A percentile compares a stretch with the other conserved stretches of the same genome.
Evolutionary conservation across 2,329 filamentous ascomycete species (phyloP).

Genomic region (Hymenoscyphus infarciens): DNA sequence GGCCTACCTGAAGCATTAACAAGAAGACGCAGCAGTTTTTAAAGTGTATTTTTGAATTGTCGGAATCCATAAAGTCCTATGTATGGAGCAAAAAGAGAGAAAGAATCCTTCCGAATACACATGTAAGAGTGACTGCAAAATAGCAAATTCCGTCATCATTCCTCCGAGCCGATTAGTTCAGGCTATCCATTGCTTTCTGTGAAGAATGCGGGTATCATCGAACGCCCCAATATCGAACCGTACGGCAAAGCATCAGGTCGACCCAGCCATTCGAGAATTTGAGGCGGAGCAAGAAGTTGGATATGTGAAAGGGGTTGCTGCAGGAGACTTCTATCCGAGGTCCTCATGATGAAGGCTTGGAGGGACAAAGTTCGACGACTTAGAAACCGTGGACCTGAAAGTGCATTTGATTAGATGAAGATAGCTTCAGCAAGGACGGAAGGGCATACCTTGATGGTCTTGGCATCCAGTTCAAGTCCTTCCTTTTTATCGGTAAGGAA

Average conservation of each 20-base stretch:
- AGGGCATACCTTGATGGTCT: conserved; percentile 82
- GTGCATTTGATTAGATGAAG: conserved; percentile 12
- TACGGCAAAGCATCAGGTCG: conserved; percentile 25
- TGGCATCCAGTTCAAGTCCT: conserved; percentile 87
- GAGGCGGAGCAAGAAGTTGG: conserved; percentile 34
- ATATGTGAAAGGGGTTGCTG: conserved; percentile 19
- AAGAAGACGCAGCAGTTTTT: neutral
- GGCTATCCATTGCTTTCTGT: conserved; percentile 31
- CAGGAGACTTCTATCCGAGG: conserved; percentile 33
- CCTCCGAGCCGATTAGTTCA: conserved; percentile 19
- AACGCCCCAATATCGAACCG: conserved; percentile 34
- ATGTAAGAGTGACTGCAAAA: conserved; percentile 20
- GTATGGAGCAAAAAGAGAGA: conserved; percentile 19
- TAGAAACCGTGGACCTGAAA: conserved; percentile 60
- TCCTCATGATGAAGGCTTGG: conserved; percentile 32
- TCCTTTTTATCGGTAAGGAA: conserved; percentile 96
- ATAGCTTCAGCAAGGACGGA: neutral
- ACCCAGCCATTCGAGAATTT: conserved; percentile 27
- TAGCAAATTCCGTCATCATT: conserved; percentile 17
- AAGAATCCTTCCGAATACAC: conserved; percentile 20
- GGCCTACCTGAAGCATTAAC: neutral
- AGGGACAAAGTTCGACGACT: conserved; percentile 39
- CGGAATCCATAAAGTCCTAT: conserved; percentile 25
- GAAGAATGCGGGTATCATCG: conserved; percentile 37
- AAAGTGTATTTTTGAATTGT: conserved; percentile 15